Percentiles rank a stretch among this genome's conserved stretches.
phyloP scores from a whole-genome alignment of 331 rosid genomes.

The Acacia concinna region DNA sequence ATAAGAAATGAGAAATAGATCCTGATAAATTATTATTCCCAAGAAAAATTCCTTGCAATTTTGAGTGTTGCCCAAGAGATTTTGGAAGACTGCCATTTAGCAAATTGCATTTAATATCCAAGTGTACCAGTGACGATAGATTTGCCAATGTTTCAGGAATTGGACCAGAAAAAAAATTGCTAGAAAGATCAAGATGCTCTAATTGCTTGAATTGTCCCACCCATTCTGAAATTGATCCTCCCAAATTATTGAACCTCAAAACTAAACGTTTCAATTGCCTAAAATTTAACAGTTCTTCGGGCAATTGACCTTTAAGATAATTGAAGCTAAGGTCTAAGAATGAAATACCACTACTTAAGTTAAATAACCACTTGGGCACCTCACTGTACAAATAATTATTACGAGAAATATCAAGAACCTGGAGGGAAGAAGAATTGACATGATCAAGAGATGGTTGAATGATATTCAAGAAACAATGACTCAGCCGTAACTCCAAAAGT shows the following conservation, averaged over 20 bases:
- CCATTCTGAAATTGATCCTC: neutral
- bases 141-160: conserved; percentile 2
- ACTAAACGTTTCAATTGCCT: neutral
- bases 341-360: neutral
- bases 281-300: neutral
- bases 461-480: neutral
- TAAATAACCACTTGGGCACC: neutral
- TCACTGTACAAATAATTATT: neutral
- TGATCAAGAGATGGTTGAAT: neutral
- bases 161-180: neutral
- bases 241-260: neutral
- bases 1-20: neutral
- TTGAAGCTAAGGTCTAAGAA: neutral
- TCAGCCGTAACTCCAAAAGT: neutral
- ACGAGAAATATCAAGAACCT: neutral
- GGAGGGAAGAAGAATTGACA: neutral
- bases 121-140: conserved; percentile 15
- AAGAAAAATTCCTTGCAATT: neutral
- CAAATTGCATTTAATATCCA: neutral
- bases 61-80: neutral
- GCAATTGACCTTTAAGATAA: neutral
- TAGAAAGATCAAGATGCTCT: neutral
- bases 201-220: neutral
- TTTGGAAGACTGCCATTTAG: conserved; percentile 16
- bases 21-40: neutral